Evolutionary conservation across 1,139 yeast species (phyloP), one percentile per base, ranked within the genome.

Genomic region (Sporopachydermia cereana): DNA sequence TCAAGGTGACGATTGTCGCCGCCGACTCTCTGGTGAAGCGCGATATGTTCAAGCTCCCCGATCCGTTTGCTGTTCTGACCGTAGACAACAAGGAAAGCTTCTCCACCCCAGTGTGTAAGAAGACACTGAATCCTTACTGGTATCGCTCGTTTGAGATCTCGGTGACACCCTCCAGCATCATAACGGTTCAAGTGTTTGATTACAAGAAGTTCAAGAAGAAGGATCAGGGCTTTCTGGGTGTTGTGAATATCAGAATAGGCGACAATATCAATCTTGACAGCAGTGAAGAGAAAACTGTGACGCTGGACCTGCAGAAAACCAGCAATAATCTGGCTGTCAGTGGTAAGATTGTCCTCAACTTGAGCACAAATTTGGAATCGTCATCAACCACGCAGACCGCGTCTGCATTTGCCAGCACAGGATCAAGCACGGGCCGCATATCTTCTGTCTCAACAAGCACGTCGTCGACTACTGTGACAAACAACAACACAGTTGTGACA

Each of bases 161-260:
- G 53, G 93, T 91, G 24, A 74, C 73, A 52, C 96, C 88, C 57
- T 84, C 84, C 55, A 83, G 95, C 18, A 85, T 89, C 42, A 70
- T 91, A 48, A 95, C 93, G 5, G 79, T 91, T 51, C 98, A 91
- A 63, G 93, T 91, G 16, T 91, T 93, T 64, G 98, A 91, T 62
- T 97, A 89, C 63, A 89, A 88, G 61, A 91, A 91, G 65, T 91
- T 91, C 68, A 91, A 91, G 62, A 88, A 88, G 79, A 89, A 88
- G 74, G 98, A 91, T 61, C 98, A 91, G 64, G 98, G 98, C n/a
- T 91, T 91, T 56, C 70, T 91, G 45, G 99, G 99, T 48, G 98
- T 91, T 20, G 93, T 93, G 49, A 93, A 91, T 64, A 76, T 91
- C 45, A 74, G 95, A 54, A 77, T 89, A 41, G 93, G 94, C 43